These are phyloP conservation scores for Astraeus odoratus DNA, from an alignment of 768 basidiomycete genomes.

Conservation along the genomic window DNA sequence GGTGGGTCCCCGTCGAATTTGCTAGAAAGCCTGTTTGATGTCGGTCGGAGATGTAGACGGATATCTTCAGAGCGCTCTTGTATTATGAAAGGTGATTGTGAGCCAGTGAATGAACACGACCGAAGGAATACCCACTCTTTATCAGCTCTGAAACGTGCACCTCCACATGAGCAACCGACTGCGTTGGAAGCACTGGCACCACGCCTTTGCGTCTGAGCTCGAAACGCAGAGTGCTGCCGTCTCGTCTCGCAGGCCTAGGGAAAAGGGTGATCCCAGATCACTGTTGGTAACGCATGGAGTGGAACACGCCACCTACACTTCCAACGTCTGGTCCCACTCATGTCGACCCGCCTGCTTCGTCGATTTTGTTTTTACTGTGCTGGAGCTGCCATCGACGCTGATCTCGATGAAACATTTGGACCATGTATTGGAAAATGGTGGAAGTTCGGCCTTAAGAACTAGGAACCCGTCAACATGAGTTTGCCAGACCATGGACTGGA, in stretches of 20 bases:
- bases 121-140: not conserved
- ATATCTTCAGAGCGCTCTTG: slow-evolving; percentile 13
- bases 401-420: slow-evolving; percentile 20
- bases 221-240: slow-evolving; percentile 13
- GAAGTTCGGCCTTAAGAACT: slow-evolving; percentile 23
- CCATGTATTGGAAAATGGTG: slow-evolving; percentile 13
- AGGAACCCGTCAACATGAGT: too few relatives aligned
- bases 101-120: too few relatives aligned
- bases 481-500: not conserved
- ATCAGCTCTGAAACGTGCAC: slow-evolving; percentile 14
- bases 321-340: too few relatives aligned
- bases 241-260: not conserved
- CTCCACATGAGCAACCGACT: slow-evolving; percentile 13
- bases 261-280: not conserved
- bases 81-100: too few relatives aligned
- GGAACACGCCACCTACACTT: slow-evolving; percentile 21
- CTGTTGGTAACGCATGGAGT: slow-evolving; percentile 14
- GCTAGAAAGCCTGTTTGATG: not conserved
- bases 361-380: slow-evolving; percentile 6
- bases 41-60: slow-evolving; percentile 12
- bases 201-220: slow-evolving; percentile 18
- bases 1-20: not conserved
- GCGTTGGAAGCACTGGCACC: slow-evolving; percentile 3
- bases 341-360: slow-evolving; percentile 15
- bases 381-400: slow-evolving; percentile 12